Evolutionary conservation across 192 early-diverging fungal species (phyloP).

Genomic region (Coemansia aciculifera): DNA sequence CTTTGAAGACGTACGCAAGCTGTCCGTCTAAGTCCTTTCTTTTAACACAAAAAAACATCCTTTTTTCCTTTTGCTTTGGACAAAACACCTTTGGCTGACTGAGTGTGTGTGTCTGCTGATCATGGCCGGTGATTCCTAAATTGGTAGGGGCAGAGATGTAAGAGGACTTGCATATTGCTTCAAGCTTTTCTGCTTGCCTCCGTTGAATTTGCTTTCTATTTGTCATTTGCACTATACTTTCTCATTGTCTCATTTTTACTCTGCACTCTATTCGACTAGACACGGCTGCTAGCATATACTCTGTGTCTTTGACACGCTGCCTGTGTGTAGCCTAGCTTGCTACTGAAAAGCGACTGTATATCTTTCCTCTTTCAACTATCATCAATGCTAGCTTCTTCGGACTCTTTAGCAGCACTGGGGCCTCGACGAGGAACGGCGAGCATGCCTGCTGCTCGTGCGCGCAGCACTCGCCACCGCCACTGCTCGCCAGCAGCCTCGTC

Average conservation of each 20-base stretch:
- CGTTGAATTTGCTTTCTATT: background rate
- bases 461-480: slow-evolving; percentile 15
- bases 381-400: slow-evolving; percentile 13
- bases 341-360: background rate
- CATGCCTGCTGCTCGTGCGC: slow-evolving; percentile 7
- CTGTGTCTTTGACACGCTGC: background rate
- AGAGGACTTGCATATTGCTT: background rate
- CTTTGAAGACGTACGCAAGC: slow-evolving; percentile 22
- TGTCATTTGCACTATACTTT: background rate
- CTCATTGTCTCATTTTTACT: background rate
- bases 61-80: background rate
- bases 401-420: slow-evolving; percentile 9
- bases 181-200: background rate
- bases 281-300: background rate
- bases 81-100: background rate
- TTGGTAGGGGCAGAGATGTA: background rate
- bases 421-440: slow-evolving; percentile 16
- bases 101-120: background rate
- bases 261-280: background rate
- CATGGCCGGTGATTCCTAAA: background rate
- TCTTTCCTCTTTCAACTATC: background rate
- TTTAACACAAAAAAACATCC: background rate
- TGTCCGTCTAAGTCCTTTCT: slow-evolving; percentile 2
- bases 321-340: background rate
- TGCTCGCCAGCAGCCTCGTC: slow-evolving; percentile 11